Evolutionary conservation across 108 stramenopile genomes (phyloP), one percentile per base, ranked within the genome.

Genomic region (Cyclotella atomus): DNA sequence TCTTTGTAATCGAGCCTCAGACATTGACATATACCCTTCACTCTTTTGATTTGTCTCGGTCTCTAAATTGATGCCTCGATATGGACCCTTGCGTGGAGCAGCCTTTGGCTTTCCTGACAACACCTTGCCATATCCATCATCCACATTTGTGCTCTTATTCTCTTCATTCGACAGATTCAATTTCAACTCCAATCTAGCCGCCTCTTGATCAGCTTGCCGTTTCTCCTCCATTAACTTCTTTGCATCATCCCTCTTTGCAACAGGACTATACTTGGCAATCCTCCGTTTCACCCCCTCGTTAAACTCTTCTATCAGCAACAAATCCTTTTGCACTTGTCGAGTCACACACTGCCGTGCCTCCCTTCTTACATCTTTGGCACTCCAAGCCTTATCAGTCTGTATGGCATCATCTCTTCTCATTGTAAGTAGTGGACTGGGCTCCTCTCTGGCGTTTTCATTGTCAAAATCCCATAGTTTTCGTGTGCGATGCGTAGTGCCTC

Each of bases 31-130:
- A 38, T 62, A 62, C 19, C 21, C 43, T 25, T 44, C 41, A 25
- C 24, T 23, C 1, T 14, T 2, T 2, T 38, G 30, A 14, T 24
- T 0, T 49, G 14, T 28, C 0, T 10, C 29, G 14, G 29, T 17
- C 23, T 68, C 52, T 68, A 54, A n/a, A 36, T 68, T 68, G 33
- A 68, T 68, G 29, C 66, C 66, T 24, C 52, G 25, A 54, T 68
- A 68, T 0, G 28, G 17, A 32, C 38, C 10, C 28, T 65, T 30
- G 17, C 52, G 52, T 23, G 19, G 21, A 20, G 20, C 20, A 3
- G 14, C 30, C 28, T 1, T 29, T 2, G 24, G 15, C 24, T 35
- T 41, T 63, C 41, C 2, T 3, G 47, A 12, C 47, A 65, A 16
- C 46, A 8, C 41, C 27, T 27, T 65, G 30, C 28, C 52, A 53